A percentile compares a stretch with the other conserved stretches of the same genome.
Evolutionary conservation across 1,284 basidiomycete genomes (phyloP).

Genomic region (Porogramme epimiltina): DNA sequence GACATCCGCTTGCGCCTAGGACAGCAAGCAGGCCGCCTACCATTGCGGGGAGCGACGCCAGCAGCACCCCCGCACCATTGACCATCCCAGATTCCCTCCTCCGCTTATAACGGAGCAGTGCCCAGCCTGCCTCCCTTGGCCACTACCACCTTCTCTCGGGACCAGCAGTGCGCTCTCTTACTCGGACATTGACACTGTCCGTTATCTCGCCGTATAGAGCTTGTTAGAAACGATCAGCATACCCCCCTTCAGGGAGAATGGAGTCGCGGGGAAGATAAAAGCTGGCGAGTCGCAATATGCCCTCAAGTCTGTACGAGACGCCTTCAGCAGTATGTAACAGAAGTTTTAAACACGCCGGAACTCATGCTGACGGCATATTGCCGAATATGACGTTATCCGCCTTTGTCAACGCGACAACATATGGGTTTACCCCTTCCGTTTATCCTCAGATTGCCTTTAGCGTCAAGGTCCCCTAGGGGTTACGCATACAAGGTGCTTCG

Average conservation of each 20-base stretch:
- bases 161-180: background rate
- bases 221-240: slow-evolving; percentile 15
- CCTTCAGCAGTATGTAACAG: slow-evolving; percentile 30
- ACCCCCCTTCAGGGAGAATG: slow-evolving; percentile 24
- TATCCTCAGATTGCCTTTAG: background rate
- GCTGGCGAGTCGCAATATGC: slow-evolving; percentile 27
- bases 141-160: background rate
- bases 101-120: slow-evolving; percentile 6
- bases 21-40: background rate
- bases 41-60: background rate
- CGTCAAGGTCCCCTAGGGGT: slow-evolving; percentile 38
- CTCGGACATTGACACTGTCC: background rate
- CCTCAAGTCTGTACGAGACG: slow-evolving; percentile 35
- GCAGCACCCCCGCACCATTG: background rate
- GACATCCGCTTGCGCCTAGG: slow-evolving; percentile 14
- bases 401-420: slow-evolving; percentile 41
- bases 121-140: too few species aligned
- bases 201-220: too few species aligned
- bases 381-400: slow-evolving; percentile 40
- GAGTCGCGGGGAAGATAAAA: slow-evolving; percentile 9
- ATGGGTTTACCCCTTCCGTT: slow-evolving; percentile 25
- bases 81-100: slow-evolving; percentile 7
- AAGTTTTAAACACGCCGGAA: background rate
- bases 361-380: background rate
- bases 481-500: slow-evolving; percentile 34